phyloP scores from a whole-genome alignment of 164 flowering plant genomes.

The Magnolia changhungtana region DNA sequence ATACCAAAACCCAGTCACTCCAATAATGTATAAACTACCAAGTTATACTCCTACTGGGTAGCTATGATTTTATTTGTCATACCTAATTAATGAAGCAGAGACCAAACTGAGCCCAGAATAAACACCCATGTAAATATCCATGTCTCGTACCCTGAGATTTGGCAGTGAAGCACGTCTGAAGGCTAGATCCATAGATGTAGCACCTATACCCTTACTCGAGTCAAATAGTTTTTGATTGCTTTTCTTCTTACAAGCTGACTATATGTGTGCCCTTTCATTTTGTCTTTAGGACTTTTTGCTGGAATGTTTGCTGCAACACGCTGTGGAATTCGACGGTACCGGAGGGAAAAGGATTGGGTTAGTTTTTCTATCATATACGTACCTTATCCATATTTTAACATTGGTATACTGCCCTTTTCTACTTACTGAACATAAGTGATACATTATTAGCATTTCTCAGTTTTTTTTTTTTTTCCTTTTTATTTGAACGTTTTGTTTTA shows the following conservation, averaged over 20 bases:
- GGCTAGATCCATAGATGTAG: background rate
- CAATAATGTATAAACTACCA: too few relatives aligned
- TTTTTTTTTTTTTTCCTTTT: too few relatives aligned
- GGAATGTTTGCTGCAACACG: conserved; percentile 55
- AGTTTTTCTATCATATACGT: conserved; percentile 16
- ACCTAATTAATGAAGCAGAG: too few relatives aligned
- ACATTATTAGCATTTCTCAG: too few relatives aligned
- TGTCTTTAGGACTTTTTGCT: conserved; percentile 55
- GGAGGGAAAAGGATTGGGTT: conserved; percentile 64
- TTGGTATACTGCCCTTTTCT: background rate
- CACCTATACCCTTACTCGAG: background rate
- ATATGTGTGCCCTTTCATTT: background rate
- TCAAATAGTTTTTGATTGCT: too few relatives aligned
- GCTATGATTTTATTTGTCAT: too few relatives aligned
- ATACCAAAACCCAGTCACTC: too few relatives aligned
- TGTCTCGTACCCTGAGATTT: background rate
- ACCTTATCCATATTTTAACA: background rate
- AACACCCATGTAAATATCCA: too few relatives aligned
- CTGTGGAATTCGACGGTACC: conserved; percentile 62
- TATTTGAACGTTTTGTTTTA: background rate
- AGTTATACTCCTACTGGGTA: too few relatives aligned
- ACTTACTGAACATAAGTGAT: too few relatives aligned
- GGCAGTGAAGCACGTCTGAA: background rate
- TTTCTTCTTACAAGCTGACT: background rate
- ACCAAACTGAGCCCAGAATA: too few relatives aligned